phyloP scores from a whole-genome alignment of 2,329 filamentous ascomycete species.

The Penicillium sp. region DNA sequence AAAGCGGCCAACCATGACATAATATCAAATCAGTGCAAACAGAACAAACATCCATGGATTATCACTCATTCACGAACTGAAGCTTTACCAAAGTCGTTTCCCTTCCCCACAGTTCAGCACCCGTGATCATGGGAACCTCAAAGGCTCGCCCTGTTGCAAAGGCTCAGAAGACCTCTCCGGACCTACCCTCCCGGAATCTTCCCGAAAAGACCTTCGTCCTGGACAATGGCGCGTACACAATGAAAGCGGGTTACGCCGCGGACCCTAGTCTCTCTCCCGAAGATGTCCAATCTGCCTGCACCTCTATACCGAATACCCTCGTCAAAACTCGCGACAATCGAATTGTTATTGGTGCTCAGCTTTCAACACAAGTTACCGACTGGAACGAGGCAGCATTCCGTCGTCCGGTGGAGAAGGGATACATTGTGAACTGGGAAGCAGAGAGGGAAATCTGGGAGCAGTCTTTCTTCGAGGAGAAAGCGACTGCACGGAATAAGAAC shows the following conservation, averaged over 20 bases:
- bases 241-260: slow-evolving; percentile 82
- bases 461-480: slow-evolving; percentile 71
- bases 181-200: slow-evolving; percentile 44
- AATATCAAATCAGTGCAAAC: neutral
- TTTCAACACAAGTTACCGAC: slow-evolving; percentile 72
- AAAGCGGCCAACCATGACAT: neutral
- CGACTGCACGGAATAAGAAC: slow-evolving; percentile 54
- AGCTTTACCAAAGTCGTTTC: neutral
- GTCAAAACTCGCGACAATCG: slow-evolving; percentile 77
- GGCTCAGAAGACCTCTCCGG: slow-evolving; percentile 48
- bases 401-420: slow-evolving; percentile 90
- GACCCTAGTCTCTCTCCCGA: slow-evolving; percentile 34
- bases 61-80: neutral
- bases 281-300: slow-evolving; percentile 52
- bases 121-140: slow-evolving; percentile 32
- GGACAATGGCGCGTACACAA: slow-evolving; percentile 87
- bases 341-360: slow-evolving; percentile 75
- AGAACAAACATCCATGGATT: neutral
- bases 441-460: slow-evolving; percentile 95
- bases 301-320: slow-evolving; percentile 82
- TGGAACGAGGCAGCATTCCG: slow-evolving; percentile 87
- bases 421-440: slow-evolving; percentile 93
- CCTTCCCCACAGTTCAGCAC: neutral
- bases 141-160: slow-evolving; percentile 47
- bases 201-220: slow-evolving; percentile 75